Percentiles rank a stretch among this genome's conserved stretches.
phyloP scores from a whole-genome alignment of 106 monocot species.

The Allium fistulosum region DNA sequence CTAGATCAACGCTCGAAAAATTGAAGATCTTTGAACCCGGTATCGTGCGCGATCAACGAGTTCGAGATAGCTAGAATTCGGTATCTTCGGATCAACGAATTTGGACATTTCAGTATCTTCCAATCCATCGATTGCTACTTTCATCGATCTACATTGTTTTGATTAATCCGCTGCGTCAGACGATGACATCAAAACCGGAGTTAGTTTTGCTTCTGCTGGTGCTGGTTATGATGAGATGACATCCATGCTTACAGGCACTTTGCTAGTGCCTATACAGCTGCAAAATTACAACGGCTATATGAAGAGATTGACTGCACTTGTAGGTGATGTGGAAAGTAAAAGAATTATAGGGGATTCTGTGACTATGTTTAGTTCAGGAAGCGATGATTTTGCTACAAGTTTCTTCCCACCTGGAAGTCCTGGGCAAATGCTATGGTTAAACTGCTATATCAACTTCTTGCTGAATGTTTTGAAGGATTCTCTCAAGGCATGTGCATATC shows the following conservation, averaged over 20 bases:
- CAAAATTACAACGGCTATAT: constrained; percentile 17
- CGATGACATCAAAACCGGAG: constrained; percentile 26
- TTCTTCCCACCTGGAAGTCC: background rate
- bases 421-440: background rate
- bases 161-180: too few species aligned
- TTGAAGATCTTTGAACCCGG: too few species aligned
- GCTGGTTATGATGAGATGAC: constrained; percentile 43
- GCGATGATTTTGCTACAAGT: background rate
- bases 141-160: too few species aligned
- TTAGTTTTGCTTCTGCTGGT: constrained; percentile 49
- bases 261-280: constrained; percentile 19
- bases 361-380: background rate
- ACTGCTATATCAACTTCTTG: background rate
- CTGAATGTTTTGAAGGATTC: background rate
- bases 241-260: background rate
- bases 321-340: background rate
- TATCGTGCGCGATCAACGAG: too few species aligned
- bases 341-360: background rate
- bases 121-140: too few species aligned
- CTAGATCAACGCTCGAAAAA: too few species aligned
- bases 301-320: background rate
- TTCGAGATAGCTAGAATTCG: too few species aligned
- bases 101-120: too few species aligned
- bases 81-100: too few species aligned
- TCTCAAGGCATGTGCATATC: background rate